phyloP scores from a whole-genome alignment of 2,329 filamentous ascomycete genomes.

The Pestalotiopsis sp. region DNA sequence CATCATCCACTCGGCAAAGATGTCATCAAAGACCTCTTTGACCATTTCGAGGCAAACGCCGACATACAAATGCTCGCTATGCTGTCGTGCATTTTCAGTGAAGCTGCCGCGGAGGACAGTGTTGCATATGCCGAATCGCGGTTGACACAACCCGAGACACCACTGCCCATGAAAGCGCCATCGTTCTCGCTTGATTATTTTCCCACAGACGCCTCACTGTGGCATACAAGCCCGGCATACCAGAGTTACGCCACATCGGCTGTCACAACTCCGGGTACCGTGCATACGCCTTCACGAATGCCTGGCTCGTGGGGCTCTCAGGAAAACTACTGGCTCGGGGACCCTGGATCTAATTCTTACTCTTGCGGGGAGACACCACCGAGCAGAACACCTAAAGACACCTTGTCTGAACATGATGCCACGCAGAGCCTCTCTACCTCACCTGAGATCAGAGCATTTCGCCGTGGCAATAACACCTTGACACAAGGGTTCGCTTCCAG shows the following conservation, averaged over 20 bases:
- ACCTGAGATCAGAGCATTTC: constrained; percentile 56
- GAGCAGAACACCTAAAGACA: constrained; percentile 47
- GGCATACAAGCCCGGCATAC: constrained; percentile 45
- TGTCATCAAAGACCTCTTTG: constrained; percentile 65
- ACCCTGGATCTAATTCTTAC: constrained; percentile 59
- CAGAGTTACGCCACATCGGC: constrained; percentile 57
- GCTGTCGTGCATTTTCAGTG: constrained; percentile 71
- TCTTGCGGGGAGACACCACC: constrained; percentile 66
- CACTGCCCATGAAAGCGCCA: constrained; percentile 65
- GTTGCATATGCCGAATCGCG: constrained; percentile 60
- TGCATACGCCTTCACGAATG: constrained; percentile 57
- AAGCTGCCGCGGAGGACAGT: constrained; percentile 57
- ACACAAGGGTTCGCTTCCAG: constrained; percentile 59
- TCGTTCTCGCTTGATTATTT: constrained; percentile 71
- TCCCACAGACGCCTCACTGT: constrained; percentile 57
- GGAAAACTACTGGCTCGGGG: constrained; percentile 53
- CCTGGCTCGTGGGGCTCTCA: constrained; percentile 61
- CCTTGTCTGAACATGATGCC: constrained; percentile 45
- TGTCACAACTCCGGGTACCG: constrained; percentile 59
- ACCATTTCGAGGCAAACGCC: constrained; percentile 62
- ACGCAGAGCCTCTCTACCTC: constrained; percentile 61
- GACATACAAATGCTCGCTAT: constrained; percentile 74
- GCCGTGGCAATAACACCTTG: constrained; percentile 57
- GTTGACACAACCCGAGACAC: constrained; percentile 61
- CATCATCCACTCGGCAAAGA: constrained; percentile 63